Evolutionary conservation across 2,329 filamentous ascomycete species (phyloP), one percentile per base, ranked within the genome.

Genomic region (Myriosclerotinia scirpicola): DNA sequence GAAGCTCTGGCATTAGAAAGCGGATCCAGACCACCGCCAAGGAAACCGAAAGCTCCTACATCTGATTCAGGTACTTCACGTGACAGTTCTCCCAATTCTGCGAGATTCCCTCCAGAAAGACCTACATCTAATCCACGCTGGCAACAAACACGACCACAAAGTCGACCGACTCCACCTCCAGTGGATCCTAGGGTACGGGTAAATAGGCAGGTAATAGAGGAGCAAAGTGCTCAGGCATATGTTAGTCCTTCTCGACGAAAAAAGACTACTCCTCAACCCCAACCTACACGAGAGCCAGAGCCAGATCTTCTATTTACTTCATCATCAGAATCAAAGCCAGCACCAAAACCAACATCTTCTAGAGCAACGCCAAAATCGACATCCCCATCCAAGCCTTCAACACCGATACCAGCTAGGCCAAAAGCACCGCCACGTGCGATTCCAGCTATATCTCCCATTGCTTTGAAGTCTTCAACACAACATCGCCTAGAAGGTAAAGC

Each of bases 161-260:
- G 42, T 52, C 62, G 62, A 26, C 62, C 62, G 4, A 65, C 62
- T 26, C 66, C 77, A 68, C 65, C 74, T 9, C 67, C 77, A 67
- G 65, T 73, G 50, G 84, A 86, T 70, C 82, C 83, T 12, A 84
- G 82, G 70, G 80, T 84, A 11, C 88, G 89, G 65, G 81, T 97
- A 15, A 91, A 84, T 68, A 88, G 90, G 71, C 85, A 92, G 74
- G 85, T 86, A 0, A 83, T 90, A 14, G 93, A 97, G 75, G 90
- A 96, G 69, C 89, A 97, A 76, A 88, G 86, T 59, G 85, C 91
- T 17, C 88, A 96, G 72, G 90, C 89, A 40, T 97, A 98, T 76
- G 84, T 97, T 66, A 97, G 93, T 76, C 91, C 93, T 59, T 91
- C 91, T 30, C 85, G 93, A 71, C 86, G 93, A 74, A 94, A 89